A percentile compares a stretch with the other conserved stretches of the same genome.
phyloP scores from a whole-genome alignment of 2,329 filamentous ascomycete species.

The Aureobasidium sp. region DNA sequence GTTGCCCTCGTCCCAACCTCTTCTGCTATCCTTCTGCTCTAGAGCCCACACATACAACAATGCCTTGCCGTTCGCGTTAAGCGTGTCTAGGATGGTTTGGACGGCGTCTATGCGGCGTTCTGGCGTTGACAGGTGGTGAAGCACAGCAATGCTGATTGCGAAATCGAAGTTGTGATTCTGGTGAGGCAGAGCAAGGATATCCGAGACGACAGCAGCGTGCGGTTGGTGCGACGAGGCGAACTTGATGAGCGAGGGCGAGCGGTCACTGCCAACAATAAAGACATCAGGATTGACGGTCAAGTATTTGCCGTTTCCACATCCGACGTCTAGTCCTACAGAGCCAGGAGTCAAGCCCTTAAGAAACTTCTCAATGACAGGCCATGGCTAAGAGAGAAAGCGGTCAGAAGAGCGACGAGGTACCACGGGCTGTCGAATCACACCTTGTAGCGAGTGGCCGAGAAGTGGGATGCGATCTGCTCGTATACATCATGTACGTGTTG shows the following conservation, averaged over 20 bases:
- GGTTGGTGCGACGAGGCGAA: conserved; percentile 52
- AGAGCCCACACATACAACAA: conserved; percentile 93
- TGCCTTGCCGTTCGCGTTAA: conserved; percentile 55
- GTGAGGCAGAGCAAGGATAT: conserved; percentile 77
- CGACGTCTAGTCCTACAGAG: conserved; percentile 78
- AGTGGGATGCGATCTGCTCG: conserved; percentile 75
- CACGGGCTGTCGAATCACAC: conserved; percentile 30
- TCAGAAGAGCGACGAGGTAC: not conserved
- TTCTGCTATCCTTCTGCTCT: conserved; percentile 76
- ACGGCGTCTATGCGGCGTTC: conserved; percentile 66
- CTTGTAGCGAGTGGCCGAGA: conserved; percentile 70
- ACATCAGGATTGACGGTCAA: conserved; percentile 67
- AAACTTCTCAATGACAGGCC: conserved; percentile 83
- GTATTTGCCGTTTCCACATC: conserved; percentile 97
- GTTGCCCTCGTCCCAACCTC: conserved; percentile 78
- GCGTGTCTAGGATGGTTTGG: conserved; percentile 57
- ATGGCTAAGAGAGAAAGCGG: conserved; percentile 51
- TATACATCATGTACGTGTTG: conserved; percentile 88
- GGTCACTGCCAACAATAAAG: conserved; percentile 78
- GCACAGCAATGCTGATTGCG: conserved; percentile 84
- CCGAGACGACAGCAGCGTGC: conserved; percentile 67
- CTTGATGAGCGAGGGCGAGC: conserved; percentile 54
- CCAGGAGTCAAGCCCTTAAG: conserved; percentile 58
- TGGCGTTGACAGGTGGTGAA: conserved; percentile 83
- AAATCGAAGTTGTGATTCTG: conserved; percentile 64